Conservation (phyloP, 352 stramenopile species). For the Globisporangium middletonii region DNA sequence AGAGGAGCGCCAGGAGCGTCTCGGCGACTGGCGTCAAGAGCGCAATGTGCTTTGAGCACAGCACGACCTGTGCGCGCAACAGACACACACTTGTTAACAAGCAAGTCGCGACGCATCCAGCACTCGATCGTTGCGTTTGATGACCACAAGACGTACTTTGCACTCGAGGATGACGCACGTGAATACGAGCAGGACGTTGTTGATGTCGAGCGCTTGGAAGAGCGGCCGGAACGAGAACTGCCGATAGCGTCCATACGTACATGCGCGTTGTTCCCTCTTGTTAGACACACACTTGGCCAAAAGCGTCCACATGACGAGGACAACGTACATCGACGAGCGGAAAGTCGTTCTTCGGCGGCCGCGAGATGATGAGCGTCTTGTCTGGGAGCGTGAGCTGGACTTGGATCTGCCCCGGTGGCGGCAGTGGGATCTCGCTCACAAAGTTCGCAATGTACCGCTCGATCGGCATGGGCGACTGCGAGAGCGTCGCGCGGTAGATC, state of each 20-base stretch:
- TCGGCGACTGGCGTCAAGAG: conserved; percentile 90
- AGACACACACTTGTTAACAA: not conserved
- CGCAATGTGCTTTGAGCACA: conserved; percentile 88
- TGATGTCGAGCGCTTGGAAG: conserved; percentile 89
- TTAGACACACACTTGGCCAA: not conserved
- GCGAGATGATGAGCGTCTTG: conserved; percentile 77
- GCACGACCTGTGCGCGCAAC: conserved; percentile 54
- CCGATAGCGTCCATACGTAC: not conserved
- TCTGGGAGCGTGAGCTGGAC: conserved; percentile 87
- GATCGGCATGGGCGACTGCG: conserved; percentile 90
- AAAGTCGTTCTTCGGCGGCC: conserved; percentile 89
- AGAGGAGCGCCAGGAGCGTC: conserved; percentile 86
- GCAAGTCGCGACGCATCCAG: not conserved
- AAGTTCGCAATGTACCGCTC: conserved; percentile 98
- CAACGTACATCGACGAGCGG: conserved; percentile 83
- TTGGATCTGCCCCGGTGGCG: conserved; percentile 88
- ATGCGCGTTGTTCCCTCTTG: too few species aligned
- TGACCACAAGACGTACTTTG: conserved; percentile 45
- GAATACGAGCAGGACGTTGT: conserved; percentile 90
- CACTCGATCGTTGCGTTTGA: not conserved
- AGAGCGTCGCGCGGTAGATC: conserved; percentile 79
- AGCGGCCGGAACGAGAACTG: conserved; percentile 92
- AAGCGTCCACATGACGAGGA: too few species aligned
- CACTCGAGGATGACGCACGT: conserved; percentile 87
- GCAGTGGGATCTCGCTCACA: conserved; percentile 93